Percentiles rank a stretch among this genome's conserved stretches.
Conservation (phyloP, 148 eudicot species). For the Rhododendron ovatum region DNA sequence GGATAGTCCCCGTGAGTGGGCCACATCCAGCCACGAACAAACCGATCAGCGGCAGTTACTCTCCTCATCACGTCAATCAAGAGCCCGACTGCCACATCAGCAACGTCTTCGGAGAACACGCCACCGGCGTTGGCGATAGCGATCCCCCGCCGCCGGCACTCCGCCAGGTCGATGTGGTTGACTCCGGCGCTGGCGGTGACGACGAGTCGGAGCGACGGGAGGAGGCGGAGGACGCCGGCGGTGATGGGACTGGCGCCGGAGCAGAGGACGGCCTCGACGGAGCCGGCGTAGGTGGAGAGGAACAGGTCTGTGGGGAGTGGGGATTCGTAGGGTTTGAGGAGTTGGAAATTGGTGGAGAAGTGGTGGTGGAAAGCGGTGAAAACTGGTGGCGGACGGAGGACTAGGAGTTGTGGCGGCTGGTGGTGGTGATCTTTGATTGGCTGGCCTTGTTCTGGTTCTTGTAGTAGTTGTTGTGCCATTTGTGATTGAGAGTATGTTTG, state of each 20-base stretch:
- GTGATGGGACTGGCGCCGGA: constrained; percentile 13
- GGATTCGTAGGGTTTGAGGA: constrained; percentile 52
- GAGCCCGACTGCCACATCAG: constrained; percentile 53
- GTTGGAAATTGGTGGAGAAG: constrained; percentile 29
- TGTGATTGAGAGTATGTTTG: neutral
- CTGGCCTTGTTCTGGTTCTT: neutral
- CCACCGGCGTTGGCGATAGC: constrained; percentile 35
- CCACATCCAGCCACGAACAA: constrained; percentile 47
- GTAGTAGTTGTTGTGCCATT: neutral
- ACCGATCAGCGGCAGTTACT: constrained; percentile 46
- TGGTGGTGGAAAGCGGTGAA: constrained; percentile 22
- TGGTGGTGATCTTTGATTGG: neutral
- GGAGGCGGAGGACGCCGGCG: constrained; percentile 28
- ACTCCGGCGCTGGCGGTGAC: constrained; percentile 52
- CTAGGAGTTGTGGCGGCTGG: constrained; percentile 17
- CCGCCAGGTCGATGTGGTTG: constrained; percentile 52
- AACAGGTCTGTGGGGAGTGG: constrained; percentile 30
- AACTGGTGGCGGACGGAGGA: constrained; percentile 39
- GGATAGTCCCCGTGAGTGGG: constrained; percentile 10
- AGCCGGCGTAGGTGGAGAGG: constrained; percentile 28
- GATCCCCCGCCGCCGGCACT: constrained; percentile 63
- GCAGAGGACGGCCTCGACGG: constrained; percentile 28
- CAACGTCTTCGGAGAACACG: constrained; percentile 44
- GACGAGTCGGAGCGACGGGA: constrained; percentile 45
- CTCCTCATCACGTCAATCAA: constrained; percentile 51